Evolutionary conservation across 352 stramenopile genomes (phyloP).

Genomic region (Halophytophthora polymorphica): DNA sequence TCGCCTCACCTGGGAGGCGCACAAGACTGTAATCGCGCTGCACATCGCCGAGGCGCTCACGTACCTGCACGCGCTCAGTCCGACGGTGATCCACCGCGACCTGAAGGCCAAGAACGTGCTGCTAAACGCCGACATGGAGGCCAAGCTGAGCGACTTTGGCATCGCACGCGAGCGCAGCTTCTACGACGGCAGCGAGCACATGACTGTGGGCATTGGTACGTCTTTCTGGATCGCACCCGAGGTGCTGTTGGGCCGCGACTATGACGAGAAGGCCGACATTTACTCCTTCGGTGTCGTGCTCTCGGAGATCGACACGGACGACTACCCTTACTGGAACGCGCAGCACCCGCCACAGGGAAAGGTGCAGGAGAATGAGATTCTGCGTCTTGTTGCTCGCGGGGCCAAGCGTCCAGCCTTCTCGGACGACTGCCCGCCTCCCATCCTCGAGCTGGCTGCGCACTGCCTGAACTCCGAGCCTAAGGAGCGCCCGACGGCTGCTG

Average conservation of each 20-base stretch:
- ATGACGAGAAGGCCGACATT: slow-evolving; percentile 49
- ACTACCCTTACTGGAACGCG: slow-evolving; percentile 60
- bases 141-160: slow-evolving; percentile 75
- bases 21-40: slow-evolving; percentile 54
- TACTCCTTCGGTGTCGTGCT: slow-evolving; percentile 57
- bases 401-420: slow-evolving; percentile 46
- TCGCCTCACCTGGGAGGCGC: slow-evolving; percentile 41
- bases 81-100: slow-evolving; percentile 53
- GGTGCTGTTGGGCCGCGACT: slow-evolving; percentile 44
- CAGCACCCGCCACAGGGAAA: slow-evolving; percentile 39
- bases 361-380: slow-evolving; percentile 52
- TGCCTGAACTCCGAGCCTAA: slow-evolving; percentile 53
- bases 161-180: slow-evolving; percentile 49
- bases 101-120: slow-evolving; percentile 51
- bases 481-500: slow-evolving; percentile 49
- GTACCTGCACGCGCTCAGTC: slow-evolving; percentile 60
- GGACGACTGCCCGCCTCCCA: slow-evolving; percentile 38
- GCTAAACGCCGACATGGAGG: slow-evolving; percentile 45
- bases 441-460: slow-evolving; percentile 44
- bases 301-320: slow-evolving; percentile 58
- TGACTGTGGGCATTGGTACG: slow-evolving; percentile 64
- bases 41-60: slow-evolving; percentile 60
- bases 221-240: slow-evolving; percentile 71
- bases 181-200: slow-evolving; percentile 49
- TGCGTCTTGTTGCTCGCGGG: slow-evolving; percentile 54